phyloP scores from a whole-genome alignment of 345 rosid species.

The Arabidopsis suecica region DNA sequence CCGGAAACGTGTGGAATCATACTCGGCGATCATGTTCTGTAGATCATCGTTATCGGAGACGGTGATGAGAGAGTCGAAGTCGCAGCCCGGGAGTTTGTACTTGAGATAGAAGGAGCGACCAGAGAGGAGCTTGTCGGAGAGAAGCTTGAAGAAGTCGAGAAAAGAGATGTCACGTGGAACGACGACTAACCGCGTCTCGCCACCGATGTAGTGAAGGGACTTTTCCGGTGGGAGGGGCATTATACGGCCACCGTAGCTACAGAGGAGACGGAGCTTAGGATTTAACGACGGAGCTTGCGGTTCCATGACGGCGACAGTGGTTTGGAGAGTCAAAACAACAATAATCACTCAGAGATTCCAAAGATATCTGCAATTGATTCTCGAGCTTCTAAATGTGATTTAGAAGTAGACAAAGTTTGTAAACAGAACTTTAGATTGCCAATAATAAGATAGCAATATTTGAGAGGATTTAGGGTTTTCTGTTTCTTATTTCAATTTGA shows the following conservation, averaged over 20 bases:
- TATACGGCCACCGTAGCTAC: slow-evolving; percentile 38
- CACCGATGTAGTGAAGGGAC: slow-evolving; percentile 26
- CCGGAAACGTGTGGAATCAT: slow-evolving; percentile 5
- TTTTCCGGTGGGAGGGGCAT: slow-evolving; percentile 13
- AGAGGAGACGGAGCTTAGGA: slow-evolving; percentile 21
- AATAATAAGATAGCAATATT: no score
- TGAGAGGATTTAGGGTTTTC: background rate
- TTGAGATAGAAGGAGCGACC: slow-evolving; percentile 31
- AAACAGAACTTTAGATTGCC: background rate
- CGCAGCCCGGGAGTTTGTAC: slow-evolving; percentile 29
- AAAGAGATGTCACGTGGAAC: slow-evolving; percentile 30
- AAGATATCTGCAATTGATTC: background rate
- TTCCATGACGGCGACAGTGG: slow-evolving; percentile 10
- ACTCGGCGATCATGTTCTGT: slow-evolving; percentile 33
- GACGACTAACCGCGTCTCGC: slow-evolving; percentile 12
- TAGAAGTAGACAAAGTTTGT: background rate
- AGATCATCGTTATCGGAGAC: slow-evolving; percentile 23
- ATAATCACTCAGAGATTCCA: background rate
- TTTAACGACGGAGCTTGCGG: background rate
- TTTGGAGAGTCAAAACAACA: background rate
- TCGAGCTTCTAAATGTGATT: background rate
- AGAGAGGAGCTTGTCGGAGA: slow-evolving; percentile 18
- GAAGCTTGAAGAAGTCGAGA: background rate
- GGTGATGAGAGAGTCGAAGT: slow-evolving; percentile 39
- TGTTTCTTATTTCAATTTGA: background rate